These are phyloP conservation scores for Scenedesmus sp. DNA, from an alignment of 163 green algal species.

Conservation along the genomic window DNA sequence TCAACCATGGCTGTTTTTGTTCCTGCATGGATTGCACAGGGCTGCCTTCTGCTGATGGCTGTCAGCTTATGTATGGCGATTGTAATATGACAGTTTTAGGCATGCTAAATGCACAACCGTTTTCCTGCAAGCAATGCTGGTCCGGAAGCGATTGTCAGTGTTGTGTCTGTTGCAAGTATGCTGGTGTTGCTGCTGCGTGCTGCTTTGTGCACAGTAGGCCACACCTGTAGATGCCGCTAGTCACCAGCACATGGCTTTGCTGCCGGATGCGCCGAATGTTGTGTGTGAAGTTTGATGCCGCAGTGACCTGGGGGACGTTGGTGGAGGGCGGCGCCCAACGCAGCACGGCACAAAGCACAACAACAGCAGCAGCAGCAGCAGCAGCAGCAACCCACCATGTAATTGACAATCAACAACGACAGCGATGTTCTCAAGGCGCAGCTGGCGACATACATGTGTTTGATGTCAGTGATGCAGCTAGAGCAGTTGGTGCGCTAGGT, in stretches of 20 bases:
- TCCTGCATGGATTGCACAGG: neutral
- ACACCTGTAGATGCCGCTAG: conserved; percentile 76
- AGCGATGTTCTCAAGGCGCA: no score
- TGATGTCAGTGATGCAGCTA: neutral
- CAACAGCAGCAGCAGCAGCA: neutral
- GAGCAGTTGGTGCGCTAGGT: neutral
- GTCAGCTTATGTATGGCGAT: no score
- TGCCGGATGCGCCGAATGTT: conserved; percentile 57
- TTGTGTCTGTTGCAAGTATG: neutral
- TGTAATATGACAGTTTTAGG: no score
- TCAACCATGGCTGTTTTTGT: neutral
- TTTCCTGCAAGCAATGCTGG: neutral
- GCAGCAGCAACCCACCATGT: neutral
- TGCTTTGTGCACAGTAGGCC: neutral
- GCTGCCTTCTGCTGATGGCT: no score
- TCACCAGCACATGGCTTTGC: conserved; percentile 72
- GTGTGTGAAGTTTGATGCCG: conserved; percentile 83
- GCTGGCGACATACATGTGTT: neutral
- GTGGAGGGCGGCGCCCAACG: neutral
- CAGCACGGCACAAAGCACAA: neutral
- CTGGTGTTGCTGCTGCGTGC: neutral
- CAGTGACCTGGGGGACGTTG: conserved; percentile 69
- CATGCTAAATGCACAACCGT: no score
- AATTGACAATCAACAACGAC: neutral
- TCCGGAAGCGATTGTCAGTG: neutral